These are phyloP conservation scores for Coemansia sp. DNA, from an alignment of 192 early-diverging fungal genomes.

Conservation along the genomic window DNA sequence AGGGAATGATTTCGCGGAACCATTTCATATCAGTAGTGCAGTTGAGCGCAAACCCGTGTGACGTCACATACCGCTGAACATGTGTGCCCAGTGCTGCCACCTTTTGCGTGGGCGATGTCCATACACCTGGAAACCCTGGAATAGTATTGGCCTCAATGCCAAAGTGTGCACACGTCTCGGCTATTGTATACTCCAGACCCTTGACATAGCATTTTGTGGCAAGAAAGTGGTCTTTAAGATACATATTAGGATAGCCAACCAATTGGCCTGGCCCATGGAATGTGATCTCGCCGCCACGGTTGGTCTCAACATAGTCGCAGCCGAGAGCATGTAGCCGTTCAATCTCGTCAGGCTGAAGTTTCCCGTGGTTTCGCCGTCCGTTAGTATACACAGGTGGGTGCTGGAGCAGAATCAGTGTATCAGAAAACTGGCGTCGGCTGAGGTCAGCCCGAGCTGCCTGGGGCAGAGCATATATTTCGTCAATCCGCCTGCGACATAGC, in stretches of 20 bases:
- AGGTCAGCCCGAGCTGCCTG: neutral
- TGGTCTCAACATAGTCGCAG: conserved; percentile 66
- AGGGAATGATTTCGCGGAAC: conserved; percentile 89
- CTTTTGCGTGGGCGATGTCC: conserved; percentile 81
- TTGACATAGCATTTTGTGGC: conserved; percentile 77
- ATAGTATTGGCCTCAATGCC: conserved; percentile 63
- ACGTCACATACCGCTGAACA: conserved; percentile 81
- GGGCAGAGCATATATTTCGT: conserved; percentile 30
- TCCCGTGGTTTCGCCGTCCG: conserved; percentile 77
- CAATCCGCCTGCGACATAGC: conserved; percentile 58
- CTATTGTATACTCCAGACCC: conserved; percentile 73
- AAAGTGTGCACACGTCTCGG: conserved; percentile 67
- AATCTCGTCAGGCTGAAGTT: conserved; percentile 52
- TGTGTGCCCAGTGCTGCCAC: conserved; percentile 94
- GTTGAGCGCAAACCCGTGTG: conserved; percentile 94
- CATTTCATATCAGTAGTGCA: conserved; percentile 85
- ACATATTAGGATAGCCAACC: conserved; percentile 89
- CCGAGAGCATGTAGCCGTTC: conserved; percentile 59
- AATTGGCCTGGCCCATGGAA: conserved; percentile 98
- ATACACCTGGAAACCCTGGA: conserved; percentile 85
- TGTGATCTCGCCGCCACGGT: conserved; percentile 90
- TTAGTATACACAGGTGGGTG: conserved; percentile 92
- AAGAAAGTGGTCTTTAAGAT: conserved; percentile 70
- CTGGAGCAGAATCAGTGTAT: conserved; percentile 70
- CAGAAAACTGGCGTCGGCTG: conserved; percentile 9